Evolutionary conservation across 768 basidiomycete genomes (phyloP), one percentile per base, ranked within the genome.

Genomic region (Strobilomyces confusus): DNA sequence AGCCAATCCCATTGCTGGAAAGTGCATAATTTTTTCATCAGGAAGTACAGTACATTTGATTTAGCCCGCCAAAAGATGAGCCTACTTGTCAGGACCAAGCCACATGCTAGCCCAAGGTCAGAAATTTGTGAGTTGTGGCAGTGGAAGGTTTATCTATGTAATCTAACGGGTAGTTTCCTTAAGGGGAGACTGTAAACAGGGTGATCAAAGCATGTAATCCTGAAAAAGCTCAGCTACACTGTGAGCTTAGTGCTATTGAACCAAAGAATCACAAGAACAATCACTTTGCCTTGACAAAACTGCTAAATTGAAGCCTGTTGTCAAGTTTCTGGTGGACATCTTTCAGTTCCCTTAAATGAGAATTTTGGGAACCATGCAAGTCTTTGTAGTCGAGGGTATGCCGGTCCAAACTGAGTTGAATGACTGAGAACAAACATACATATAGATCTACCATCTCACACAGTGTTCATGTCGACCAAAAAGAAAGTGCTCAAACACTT

Each of bases 101-200:
- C 22, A 79, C 76, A n/a, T n/a, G n/a, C n/a, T 1, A 77, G 78
- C 11, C 68, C 69, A 5, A 68, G 63, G n/a, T n/a, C n/a, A 50
- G 69, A 71, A 51, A 80, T 80, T 42, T 19, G 49, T 50, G n/a
- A 25, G 49, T 49, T 12, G 17, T n/a, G 11, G 2, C 12, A 8
- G 9, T 29, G 6, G 22, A 11, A 17, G 9, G 20, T 23, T 47
- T 9, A 14, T 12, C n/a, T 1, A 4, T 22, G 4, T 36, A 17
- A 9, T 36, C 8, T 47, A 20, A 47, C 45, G 15, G 4, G n/a
- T 19, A 2, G 14, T 23, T 17, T 14, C 19, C 17, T 36, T 7
- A 13, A 51, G 50, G 34, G 0, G 19, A 33, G 9, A 51, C 26
- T 2, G 9, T 51, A 7, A n/a, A 51, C 11, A 33, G 29, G 25